These are phyloP conservation scores for Orbilia quercus DNA, from an alignment of 2,329 filamentous ascomycete genomes.

Conservation along the genomic window DNA sequence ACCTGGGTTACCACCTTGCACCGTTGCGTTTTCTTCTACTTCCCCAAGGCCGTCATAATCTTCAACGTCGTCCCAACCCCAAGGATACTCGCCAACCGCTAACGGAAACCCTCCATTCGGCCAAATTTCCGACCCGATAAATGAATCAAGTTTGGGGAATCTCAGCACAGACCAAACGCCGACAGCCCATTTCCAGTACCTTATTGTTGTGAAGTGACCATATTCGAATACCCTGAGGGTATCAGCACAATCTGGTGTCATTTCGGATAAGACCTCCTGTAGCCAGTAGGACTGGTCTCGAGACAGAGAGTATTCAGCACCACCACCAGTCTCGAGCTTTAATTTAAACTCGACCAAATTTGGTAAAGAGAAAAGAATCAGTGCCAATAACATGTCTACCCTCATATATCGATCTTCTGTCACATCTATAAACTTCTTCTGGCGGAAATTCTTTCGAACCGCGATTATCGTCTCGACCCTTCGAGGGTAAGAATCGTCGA, in stretches of 20 bases:
- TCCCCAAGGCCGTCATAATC: constrained; percentile 17
- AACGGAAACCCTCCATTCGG: neutral
- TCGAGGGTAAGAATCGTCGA: neutral
- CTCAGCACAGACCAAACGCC: constrained; percentile 24
- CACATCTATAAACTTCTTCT: constrained; percentile 24
- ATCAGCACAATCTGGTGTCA: constrained; percentile 14
- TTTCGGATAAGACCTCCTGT: constrained; percentile 24
- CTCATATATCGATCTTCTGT: constrained; percentile 27
- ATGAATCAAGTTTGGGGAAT: constrained; percentile 9
- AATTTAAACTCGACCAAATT: constrained; percentile 31
- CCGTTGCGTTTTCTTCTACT: neutral
- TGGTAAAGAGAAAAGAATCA: constrained; percentile 35
- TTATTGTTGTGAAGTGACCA: constrained; percentile 9
- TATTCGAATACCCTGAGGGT: constrained; percentile 27
- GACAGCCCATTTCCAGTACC: constrained; percentile 17
- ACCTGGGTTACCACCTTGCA: neutral
- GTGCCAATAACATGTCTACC: constrained; percentile 36
- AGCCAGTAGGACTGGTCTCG: constrained; percentile 13
- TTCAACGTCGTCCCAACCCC: constrained; percentile 12
- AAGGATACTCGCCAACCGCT: constrained; percentile 3
- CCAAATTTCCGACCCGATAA: neutral
- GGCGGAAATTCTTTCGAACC: constrained; percentile 7
- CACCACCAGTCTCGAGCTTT: neutral
- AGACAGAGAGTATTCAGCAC: neutral
- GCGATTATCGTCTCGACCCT: neutral